A percentile compares a stretch with the other conserved stretches of the same genome.
phyloP scores from a whole-genome alignment of 2,329 filamentous ascomycete genomes.

The Penicillium sp. region DNA sequence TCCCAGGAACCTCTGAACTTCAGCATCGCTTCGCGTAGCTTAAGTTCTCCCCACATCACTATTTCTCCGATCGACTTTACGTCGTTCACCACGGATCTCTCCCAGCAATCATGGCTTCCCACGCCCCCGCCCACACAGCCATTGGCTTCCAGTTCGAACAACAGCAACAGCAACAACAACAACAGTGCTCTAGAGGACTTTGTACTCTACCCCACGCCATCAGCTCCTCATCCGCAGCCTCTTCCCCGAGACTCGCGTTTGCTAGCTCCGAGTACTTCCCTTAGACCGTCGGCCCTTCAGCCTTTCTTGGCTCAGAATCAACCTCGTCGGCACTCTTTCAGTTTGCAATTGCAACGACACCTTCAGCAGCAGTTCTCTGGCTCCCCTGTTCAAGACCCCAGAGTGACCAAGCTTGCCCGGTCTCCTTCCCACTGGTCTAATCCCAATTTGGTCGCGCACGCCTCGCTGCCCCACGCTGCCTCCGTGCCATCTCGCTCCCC shows the following conservation, averaged over 20 bases:
- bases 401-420: conserved; percentile 45
- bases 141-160: conserved; percentile 42
- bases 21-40: conserved; percentile 46
- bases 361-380: conserved; percentile 37
- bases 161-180: conserved; percentile 34
- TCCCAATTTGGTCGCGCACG: conserved; percentile 33
- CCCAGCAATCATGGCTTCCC: conserved; percentile 52
- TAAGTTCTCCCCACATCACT: conserved; percentile 41
- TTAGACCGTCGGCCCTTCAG: conserved; percentile 38
- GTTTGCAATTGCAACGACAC: conserved; percentile 39
- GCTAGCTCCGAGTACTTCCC: conserved; percentile 41
- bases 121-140: conserved; percentile 47
- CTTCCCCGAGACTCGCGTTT: conserved; percentile 38
- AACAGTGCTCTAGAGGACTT: conserved; percentile 46
- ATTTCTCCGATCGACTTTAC: conserved; percentile 45
- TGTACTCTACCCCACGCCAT: conserved; percentile 44
- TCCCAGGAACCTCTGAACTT: conserved; percentile 49
- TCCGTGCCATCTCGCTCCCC: conserved; percentile 43
- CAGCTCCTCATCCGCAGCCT: conserved; percentile 35
- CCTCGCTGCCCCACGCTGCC: conserved; percentile 38
- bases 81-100: conserved; percentile 54
- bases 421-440: conserved; percentile 43
- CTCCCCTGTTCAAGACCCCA: conserved; percentile 42
- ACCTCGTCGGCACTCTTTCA: conserved; percentile 40
- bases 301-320: conserved; percentile 39